A percentile compares a stretch with the other conserved stretches of the same genome.
Conservation (phyloP, 2,329 filamentous ascomycete genomes). For the Aspergillus luchuensis region DNA sequence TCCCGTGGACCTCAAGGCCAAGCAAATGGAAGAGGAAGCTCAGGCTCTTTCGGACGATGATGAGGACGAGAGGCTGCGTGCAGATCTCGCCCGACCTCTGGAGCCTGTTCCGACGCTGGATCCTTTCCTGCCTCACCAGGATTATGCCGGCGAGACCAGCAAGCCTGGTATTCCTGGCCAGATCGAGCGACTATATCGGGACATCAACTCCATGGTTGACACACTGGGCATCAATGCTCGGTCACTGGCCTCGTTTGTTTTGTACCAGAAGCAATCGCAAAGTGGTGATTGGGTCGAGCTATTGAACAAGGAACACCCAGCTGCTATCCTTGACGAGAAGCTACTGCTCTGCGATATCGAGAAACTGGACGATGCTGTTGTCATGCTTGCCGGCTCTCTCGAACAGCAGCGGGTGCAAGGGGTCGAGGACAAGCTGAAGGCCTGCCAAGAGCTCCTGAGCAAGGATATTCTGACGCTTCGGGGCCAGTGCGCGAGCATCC, state of each 20-base stretch:
- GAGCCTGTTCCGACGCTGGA: conserved; percentile 48
- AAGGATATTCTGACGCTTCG: conserved; percentile 72
- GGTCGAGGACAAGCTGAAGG: conserved; percentile 67
- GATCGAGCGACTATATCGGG: conserved; percentile 53
- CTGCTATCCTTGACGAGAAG: conserved; percentile 68
- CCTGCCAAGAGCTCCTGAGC: conserved; percentile 65
- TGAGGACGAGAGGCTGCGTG: conserved; percentile 51
- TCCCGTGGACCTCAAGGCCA: conserved; percentile 35
- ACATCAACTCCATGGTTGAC: conserved; percentile 80
- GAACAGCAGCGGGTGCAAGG: conserved; percentile 69
- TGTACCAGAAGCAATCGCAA: conserved; percentile 45
- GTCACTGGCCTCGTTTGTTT: conserved; percentile 60
- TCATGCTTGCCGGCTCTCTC: conserved; percentile 65
- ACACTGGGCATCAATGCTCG: conserved; percentile 85
- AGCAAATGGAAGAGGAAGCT: conserved; percentile 33
- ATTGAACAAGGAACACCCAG: conserved; percentile 54
- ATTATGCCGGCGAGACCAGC: conserved; percentile 46
- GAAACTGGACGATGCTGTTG: conserved; percentile 66
- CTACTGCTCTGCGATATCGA: conserved; percentile 78
- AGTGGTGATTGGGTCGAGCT: conserved; percentile 52
- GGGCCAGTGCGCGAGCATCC: conserved; percentile 75
- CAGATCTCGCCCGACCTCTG: conserved; percentile 47
- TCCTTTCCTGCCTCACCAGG: conserved; percentile 52
- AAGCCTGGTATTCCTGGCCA: conserved; percentile 53
- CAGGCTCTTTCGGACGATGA: conserved; percentile 49